A percentile compares a stretch with the other conserved stretches of the same genome.
Conservation (phyloP, 495 filamentous ascomycete species). For the Talaromyces proteolyticus region DNA sequence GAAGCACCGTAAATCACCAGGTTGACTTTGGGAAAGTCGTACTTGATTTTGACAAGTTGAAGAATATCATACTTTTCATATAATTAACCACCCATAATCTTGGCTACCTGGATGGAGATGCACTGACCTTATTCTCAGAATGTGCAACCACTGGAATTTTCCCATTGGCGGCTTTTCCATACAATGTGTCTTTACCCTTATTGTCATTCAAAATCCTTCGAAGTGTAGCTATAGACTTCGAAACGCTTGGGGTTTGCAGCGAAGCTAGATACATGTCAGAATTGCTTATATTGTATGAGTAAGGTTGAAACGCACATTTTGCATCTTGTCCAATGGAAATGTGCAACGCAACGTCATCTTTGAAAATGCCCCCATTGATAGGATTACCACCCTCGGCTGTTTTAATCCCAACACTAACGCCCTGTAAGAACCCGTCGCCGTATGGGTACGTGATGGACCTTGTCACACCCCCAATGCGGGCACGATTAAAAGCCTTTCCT, state of each 20-base stretch:
- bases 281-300: neutral
- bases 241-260: slow-evolving; percentile 16
- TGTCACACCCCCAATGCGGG: slow-evolving; percentile 45
- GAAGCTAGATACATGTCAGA: slow-evolving; percentile 10
- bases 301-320: slow-evolving; percentile 9
- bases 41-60: slow-evolving; percentile 24
- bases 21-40: slow-evolving; percentile 21
- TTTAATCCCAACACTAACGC: slow-evolving; percentile 38
- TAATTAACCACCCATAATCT: slow-evolving; percentile 2
- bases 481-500: slow-evolving; percentile 33
- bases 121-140: slow-evolving; percentile 16
- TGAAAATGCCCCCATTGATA: slow-evolving; percentile 29
- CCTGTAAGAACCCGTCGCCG: slow-evolving; percentile 25
- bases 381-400: slow-evolving; percentile 33
- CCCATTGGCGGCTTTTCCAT: slow-evolving; percentile 22
- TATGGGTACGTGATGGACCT: slow-evolving; percentile 39
- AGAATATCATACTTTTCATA: slow-evolving; percentile 21
- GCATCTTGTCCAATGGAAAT: slow-evolving; percentile 25
- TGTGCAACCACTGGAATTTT: slow-evolving; percentile 24
- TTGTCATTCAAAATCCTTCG: slow-evolving; percentile 15
- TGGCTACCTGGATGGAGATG: slow-evolving; percentile 6
- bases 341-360: slow-evolving; percentile 39
- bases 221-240: slow-evolving; percentile 16
- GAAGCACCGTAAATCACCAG: slow-evolving; percentile 42
- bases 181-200: slow-evolving; percentile 18